These are phyloP conservation scores for Candida dajiaensis DNA, from an alignment of 805 yeast genomes.

Conservation along the genomic window DNA sequence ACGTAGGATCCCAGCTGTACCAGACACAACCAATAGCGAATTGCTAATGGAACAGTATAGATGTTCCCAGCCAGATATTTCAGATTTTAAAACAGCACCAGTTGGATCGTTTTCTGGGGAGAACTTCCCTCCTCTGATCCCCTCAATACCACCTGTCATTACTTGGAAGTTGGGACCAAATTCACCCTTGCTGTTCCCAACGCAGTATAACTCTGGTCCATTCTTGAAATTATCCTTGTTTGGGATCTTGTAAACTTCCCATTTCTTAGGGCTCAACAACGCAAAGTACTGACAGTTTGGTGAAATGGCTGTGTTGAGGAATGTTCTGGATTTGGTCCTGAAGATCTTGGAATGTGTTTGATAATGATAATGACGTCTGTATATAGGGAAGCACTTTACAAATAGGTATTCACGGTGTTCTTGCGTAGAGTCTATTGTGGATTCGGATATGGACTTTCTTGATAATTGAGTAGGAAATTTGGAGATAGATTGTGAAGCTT, in stretches of 20 bases:
- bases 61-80: slow-evolving; percentile 51
- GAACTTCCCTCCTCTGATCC: slow-evolving; percentile 14
- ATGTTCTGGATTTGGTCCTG: slow-evolving; percentile 39
- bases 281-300: slow-evolving; percentile 62
- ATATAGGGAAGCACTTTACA: slow-evolving; percentile 78
- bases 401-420: slow-evolving; percentile 57
- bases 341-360: slow-evolving; percentile 47
- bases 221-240: slow-evolving; percentile 28
- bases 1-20: slow-evolving; percentile 62
- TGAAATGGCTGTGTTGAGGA: slow-evolving; percentile 54
- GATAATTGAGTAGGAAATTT: neutral
- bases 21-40: slow-evolving; percentile 56
- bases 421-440: slow-evolving; percentile 3
- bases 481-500: neutral
- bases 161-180: slow-evolving; percentile 47
- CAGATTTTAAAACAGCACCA: slow-evolving; percentile 15
- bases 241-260: slow-evolving; percentile 62
- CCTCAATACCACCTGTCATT: slow-evolving; percentile 24
- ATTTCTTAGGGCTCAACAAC: slow-evolving; percentile 57
- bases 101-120: slow-evolving; percentile 5
- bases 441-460: neutral
- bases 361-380: slow-evolving; percentile 54
- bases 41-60: slow-evolving; percentile 55
- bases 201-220: slow-evolving; percentile 53
- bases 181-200: slow-evolving; percentile 67